Conservation (phyloP, 345 rosid genomes). For the Excoecaria agallocha region DNA sequence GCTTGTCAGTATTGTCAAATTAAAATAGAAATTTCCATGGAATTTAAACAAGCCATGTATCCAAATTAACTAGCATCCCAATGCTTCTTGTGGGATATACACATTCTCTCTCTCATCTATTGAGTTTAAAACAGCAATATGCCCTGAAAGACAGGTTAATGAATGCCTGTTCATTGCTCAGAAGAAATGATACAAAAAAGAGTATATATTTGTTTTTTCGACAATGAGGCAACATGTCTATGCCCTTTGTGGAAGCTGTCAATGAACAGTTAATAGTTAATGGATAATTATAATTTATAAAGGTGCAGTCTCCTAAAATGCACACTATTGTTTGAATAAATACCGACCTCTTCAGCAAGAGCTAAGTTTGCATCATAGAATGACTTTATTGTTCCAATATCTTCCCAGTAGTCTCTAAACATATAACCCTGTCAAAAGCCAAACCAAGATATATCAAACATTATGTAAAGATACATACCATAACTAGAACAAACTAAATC, state of each 20-base stretch:
- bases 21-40: not conserved
- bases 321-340: not conserved
- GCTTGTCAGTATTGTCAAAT: not conserved
- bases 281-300: not conserved
- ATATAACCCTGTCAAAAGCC: conserved; percentile 54
- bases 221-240: not conserved
- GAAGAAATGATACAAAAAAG: too few species aligned
- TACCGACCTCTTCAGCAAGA: conserved; percentile 77
- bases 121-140: too few species aligned
- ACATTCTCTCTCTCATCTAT: too few species aligned
- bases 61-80: not conserved
- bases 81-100: not conserved
- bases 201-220: not conserved
- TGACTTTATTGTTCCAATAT: conserved; percentile 84
- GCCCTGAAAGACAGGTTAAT: too few species aligned
- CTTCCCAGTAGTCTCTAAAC: conserved; percentile 93
- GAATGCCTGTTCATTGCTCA: not conserved
- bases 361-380: conserved; percentile 94
- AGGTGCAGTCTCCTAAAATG: conserved; percentile 1
- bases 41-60: not conserved
- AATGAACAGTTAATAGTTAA: not conserved
- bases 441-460: not conserved
- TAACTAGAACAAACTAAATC: not conserved
- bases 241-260: not conserved
- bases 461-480: not conserved